A percentile compares a stretch with the other conserved stretches of the same genome.
These are phyloP conservation scores for Emergomyces orientalis DNA, from an alignment of 2,329 filamentous ascomycete genomes.

Conservation along the genomic window DNA sequence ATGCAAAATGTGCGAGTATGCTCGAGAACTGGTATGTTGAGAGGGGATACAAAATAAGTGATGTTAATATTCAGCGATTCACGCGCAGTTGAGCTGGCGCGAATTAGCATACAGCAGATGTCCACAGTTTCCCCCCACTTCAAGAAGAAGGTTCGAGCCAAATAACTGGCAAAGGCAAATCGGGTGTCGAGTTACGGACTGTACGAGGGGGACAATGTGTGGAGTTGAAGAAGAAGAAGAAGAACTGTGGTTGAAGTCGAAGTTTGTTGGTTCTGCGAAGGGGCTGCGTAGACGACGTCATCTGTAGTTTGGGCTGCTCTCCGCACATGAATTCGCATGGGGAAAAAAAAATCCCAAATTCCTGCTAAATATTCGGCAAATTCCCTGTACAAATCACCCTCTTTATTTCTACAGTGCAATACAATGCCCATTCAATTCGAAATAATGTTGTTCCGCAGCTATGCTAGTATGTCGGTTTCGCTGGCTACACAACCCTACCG, in stretches of 20 bases:
- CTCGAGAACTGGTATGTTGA: not conserved
- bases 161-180: not conserved
- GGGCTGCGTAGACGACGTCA: not conserved
- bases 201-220: not conserved
- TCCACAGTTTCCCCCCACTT: not conserved
- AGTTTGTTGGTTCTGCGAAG: not conserved
- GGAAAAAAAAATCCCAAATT: no score
- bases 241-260: not conserved
- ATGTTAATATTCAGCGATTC: no score
- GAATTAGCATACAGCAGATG: not conserved
- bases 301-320: not conserved
- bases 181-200: not conserved
- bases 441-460: not conserved
- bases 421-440: not conserved
- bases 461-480: no score
- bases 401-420: no score
- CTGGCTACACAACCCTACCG: no score
- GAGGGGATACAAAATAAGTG: no score
- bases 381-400: no score
- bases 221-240: not conserved
- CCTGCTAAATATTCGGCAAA: no score
- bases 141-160: not conserved
- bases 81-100: not conserved
- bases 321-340: no score
- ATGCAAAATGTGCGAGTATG: not conserved